Conservation (phyloP, 2,329 filamentous ascomycete genomes). For the Neofusicoccum kwambonambiense region DNA sequence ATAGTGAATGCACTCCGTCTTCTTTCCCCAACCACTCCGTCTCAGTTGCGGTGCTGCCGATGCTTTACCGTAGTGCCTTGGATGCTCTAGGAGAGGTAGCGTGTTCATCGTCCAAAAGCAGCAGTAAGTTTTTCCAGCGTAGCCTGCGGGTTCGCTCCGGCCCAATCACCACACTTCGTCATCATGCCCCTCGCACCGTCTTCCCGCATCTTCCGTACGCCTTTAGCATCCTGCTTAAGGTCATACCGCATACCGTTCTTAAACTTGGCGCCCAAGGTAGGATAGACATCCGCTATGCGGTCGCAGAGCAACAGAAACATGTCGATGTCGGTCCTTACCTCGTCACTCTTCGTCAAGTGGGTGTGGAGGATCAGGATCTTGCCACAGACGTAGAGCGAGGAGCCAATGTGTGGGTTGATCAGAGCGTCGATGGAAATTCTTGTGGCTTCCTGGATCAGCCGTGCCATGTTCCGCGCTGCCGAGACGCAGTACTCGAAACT, state of each 20-base stretch:
- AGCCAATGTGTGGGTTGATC: constrained; percentile 27
- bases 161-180: constrained; percentile 31
- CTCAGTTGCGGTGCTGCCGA: too few relatives aligned
- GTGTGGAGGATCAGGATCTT: constrained; percentile 31
- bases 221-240: neutral
- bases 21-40: too few relatives aligned
- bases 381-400: constrained; percentile 27
- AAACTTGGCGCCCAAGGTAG: constrained; percentile 30
- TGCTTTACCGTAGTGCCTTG: too few relatives aligned
- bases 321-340: constrained; percentile 28
- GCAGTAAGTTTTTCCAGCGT: neutral
- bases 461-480: constrained; percentile 28
- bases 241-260: constrained; percentile 28
- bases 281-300: constrained; percentile 28
- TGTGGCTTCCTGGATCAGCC: constrained; percentile 30
- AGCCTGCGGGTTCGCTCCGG: neutral
- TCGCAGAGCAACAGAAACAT: constrained; percentile 30
- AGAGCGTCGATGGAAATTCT: constrained; percentile 29
- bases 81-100: too few relatives aligned
- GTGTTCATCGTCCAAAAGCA: neutral
- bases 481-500: constrained; percentile 21
- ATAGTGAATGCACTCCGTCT: too few relatives aligned
- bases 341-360: constrained; percentile 25
- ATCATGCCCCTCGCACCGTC: constrained; percentile 28
- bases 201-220: constrained; percentile 22